A percentile compares a stretch with the other conserved stretches of the same genome.
Conservation (phyloP, 352 stramenopile genomes). For the Pythium aristosporum region DNA sequence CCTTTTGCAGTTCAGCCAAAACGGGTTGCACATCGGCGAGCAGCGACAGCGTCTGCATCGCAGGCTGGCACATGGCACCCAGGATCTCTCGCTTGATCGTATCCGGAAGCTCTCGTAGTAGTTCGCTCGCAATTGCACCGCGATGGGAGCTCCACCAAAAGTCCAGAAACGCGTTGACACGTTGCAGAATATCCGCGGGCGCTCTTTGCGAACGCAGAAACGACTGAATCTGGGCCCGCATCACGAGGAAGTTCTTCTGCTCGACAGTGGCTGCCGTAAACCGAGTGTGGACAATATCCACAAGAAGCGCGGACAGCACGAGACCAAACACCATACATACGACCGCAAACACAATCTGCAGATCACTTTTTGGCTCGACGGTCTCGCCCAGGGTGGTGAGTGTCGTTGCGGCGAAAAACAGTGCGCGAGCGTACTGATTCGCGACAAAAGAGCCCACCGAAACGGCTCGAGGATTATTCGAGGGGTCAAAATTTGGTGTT, state of each 20-base stretch:
- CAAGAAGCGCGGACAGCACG: slow-evolving; percentile 39
- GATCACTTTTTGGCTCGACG: slow-evolving; percentile 30
- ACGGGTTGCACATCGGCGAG: slow-evolving; percentile 38
- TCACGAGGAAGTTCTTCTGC: slow-evolving; percentile 63
- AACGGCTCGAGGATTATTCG: not conserved
- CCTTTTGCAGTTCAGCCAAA: slow-evolving; percentile 35
- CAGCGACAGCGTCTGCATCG: slow-evolving; percentile 43
- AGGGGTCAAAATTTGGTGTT: slow-evolving; percentile 3
- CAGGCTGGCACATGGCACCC: slow-evolving; percentile 46
- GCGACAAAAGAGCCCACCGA: slow-evolving; percentile 1
- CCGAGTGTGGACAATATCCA: slow-evolving; percentile 48
- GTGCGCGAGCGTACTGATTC: slow-evolving; percentile 38
- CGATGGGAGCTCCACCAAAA: slow-evolving; percentile 71
- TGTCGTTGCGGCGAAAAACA: slow-evolving; percentile 46
- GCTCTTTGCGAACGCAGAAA: slow-evolving; percentile 53
- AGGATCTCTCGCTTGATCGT: slow-evolving; percentile 54
- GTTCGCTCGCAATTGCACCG: slow-evolving; percentile 43
- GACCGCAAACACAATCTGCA: slow-evolving; percentile 36
- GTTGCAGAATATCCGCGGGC: slow-evolving; percentile 42
- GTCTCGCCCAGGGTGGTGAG: slow-evolving; percentile 49
- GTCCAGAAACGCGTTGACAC: slow-evolving; percentile 59
- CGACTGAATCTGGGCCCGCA: slow-evolving; percentile 44
- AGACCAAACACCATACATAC: slow-evolving; percentile 51
- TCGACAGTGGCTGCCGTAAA: slow-evolving; percentile 51
- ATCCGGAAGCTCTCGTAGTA: slow-evolving; percentile 54